Evolutionary conservation across 2,329 filamentous ascomycete species (phyloP), one percentile per base, ranked within the genome.

Genomic region (Colletotrichum costaricense): DNA sequence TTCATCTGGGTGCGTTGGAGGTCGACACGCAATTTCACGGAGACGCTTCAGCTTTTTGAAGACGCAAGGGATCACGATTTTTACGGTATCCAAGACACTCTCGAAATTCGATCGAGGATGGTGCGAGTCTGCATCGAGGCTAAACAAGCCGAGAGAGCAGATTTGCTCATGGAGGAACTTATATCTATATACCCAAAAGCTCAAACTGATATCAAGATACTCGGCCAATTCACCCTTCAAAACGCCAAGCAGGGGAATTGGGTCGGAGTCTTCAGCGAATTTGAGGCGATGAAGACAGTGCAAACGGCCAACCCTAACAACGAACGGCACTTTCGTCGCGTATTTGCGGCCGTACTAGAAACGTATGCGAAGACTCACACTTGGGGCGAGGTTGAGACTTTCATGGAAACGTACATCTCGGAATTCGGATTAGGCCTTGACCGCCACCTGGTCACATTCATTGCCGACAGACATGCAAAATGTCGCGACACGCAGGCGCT

Each of bases 381-480:
- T 3, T 81, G 81, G 49, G 76, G 77, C 22, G 84, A 87, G 74
- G 81, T 81, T 5, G 83, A 84, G 72, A 79, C 79, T 5, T 86
- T 87, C 52, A 74, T 86, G 46, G 79, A 80, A 62, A 74, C 72
- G n/a, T 87, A 82, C 63, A 77, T 80, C 4, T 76, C 78, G 16
- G 78, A 81, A 22, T 76, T 86, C 55, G 77, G 78, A 28, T 76
- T 86, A 8, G 78, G 79, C 5, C 74, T 86, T 54, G 80, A 80
- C 74, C 78, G 75, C 11, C 79, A 81, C 66, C 77, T 84, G 71
- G 83, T 86, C 52, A 84, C 82, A 3, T 74, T 87, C 28, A 80
- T 87, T 73, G 84, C 85, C 19, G 84, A 85, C 57, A 82, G 82
- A 66, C 86, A 86, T 74, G 85, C 80, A 14, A 78, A 80, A 26